Conservation (phyloP, 83 land plant genomes). For the Diphasiastrum complanatum region DNA sequence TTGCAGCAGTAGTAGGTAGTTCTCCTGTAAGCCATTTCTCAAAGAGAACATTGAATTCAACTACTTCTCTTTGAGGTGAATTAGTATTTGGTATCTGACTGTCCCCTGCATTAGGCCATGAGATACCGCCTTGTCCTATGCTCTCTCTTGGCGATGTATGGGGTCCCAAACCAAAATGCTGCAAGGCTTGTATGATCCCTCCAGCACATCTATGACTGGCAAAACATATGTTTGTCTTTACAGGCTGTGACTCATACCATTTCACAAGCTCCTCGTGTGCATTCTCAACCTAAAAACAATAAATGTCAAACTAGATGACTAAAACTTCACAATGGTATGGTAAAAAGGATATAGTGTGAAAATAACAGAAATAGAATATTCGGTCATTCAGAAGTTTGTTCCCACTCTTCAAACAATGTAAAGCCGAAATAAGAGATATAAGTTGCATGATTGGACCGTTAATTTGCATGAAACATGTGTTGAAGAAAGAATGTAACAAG, state of each 20-base stretch:
- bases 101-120: neutral
- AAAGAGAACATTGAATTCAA: conserved; percentile 36
- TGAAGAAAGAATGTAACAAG: no score
- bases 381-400: no score
- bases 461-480: no score
- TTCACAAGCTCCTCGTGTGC: conserved; percentile 39
- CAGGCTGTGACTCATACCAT: conserved; percentile 28
- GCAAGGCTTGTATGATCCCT: conserved; percentile 41
- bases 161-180: conserved; percentile 35
- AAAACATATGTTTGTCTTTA: conserved; percentile 11
- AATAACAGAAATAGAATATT: conserved; percentile 6
- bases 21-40: conserved; percentile 41
- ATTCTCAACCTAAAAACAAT: conserved; percentile 32
- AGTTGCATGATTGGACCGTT: no score
- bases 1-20: conserved; percentile 24
- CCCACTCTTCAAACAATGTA: no score
- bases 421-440: no score
- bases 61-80: conserved; percentile 36
- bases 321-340: no score
- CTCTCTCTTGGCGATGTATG: conserved; percentile 30
- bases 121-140: conserved; percentile 4
- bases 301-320: neutral
- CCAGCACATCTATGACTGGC: conserved; percentile 42
- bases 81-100: conserved; percentile 15
- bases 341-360: no score